Conservation (phyloP, 73 alveolate genomes). For the Effrenium voratum region DNA sequence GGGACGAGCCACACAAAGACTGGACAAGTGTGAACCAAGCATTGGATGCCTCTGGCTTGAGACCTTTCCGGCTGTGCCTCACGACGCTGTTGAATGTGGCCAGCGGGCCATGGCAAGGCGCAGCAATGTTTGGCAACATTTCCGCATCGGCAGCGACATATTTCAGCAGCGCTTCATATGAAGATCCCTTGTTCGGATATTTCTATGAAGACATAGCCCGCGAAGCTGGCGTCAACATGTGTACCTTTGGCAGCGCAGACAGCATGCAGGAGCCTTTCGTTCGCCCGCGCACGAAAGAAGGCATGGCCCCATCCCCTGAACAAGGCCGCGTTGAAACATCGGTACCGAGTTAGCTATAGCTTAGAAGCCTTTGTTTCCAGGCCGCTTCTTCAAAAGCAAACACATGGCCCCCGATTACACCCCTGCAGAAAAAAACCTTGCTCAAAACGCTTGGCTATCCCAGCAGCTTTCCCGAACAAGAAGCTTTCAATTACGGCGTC, state of each 20-base stretch:
- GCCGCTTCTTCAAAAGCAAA: too few species aligned
- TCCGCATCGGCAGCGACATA: not conserved
- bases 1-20: not conserved
- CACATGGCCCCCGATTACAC: too few species aligned
- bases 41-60: not conserved
- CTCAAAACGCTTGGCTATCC: too few species aligned
- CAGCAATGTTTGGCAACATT: not conserved
- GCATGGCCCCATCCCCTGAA: too few species aligned
- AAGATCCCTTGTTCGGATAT: constrained; percentile 8
- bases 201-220: not conserved
- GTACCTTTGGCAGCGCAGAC: not conserved
- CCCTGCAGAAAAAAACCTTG: too few species aligned
- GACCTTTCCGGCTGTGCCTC: not conserved
- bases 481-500: too few species aligned
- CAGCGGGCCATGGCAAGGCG: not conserved
- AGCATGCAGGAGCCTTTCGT: too few species aligned
- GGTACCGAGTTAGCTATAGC: too few species aligned
- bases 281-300: too few species aligned
- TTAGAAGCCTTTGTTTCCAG: too few species aligned
- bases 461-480: too few species aligned
- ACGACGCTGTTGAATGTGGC: not conserved
- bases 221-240: not conserved
- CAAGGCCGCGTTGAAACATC: too few species aligned
- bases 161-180: not conserved
- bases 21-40: not conserved